These are phyloP conservation scores for Naganishia onofrii DNA, from an alignment of 768 basidiomycete species.

Conservation along the genomic window DNA sequence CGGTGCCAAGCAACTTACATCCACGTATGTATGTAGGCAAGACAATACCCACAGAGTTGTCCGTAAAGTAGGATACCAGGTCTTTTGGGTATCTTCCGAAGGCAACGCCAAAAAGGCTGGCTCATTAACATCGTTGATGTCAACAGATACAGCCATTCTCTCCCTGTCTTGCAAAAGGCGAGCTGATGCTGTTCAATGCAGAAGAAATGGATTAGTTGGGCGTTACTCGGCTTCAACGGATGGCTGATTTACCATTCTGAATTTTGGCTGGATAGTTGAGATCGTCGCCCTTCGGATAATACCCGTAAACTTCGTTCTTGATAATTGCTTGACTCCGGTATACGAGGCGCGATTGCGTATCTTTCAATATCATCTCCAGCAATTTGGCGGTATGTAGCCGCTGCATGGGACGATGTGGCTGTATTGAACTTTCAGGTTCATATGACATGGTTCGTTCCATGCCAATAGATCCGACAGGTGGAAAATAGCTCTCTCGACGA, in stretches of 20 bases:
- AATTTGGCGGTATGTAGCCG: slow-evolving; percentile 75
- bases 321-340: slow-evolving; percentile 94
- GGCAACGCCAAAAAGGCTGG: slow-evolving; percentile 65
- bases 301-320: slow-evolving; percentile 81
- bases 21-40: slow-evolving; percentile 85
- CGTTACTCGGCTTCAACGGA: background rate
- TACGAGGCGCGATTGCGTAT: slow-evolving; percentile 90
- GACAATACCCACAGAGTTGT: slow-evolving; percentile 89
- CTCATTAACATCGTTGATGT: slow-evolving; percentile 56
- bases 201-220: background rate
- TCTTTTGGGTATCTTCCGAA: slow-evolving; percentile 69
- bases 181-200: slow-evolving; percentile 3
- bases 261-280: slow-evolving; percentile 83
- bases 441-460: slow-evolving; percentile 21
- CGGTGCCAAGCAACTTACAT: slow-evolving; percentile 58
- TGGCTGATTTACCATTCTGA: slow-evolving; percentile 56
- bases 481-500: slow-evolving; percentile 28
- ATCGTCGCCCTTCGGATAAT: slow-evolving; percentile 67
- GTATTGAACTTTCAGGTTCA: slow-evolving; percentile 21
- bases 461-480: background rate
- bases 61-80: slow-evolving; percentile 86
- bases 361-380: slow-evolving; percentile 85
- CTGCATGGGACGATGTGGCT: slow-evolving; percentile 53
- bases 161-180: slow-evolving; percentile 25
- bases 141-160: slow-evolving; percentile 36